Conservation (phyloP, 106 monocot species). For the Posidonia australis region DNA sequence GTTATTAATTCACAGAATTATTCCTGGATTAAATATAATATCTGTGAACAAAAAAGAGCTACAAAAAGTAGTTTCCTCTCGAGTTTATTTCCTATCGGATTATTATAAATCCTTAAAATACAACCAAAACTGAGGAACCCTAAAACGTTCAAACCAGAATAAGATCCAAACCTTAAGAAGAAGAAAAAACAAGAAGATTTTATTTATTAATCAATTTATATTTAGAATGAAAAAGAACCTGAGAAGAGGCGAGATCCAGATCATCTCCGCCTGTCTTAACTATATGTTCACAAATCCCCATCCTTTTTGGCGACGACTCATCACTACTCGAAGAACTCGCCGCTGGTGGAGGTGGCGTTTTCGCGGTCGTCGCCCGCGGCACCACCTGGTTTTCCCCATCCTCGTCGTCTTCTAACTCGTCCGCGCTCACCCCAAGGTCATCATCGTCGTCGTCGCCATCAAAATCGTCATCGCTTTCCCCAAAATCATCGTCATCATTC, state of each 20-base stretch:
- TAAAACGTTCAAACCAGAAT: neutral
- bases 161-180: neutral
- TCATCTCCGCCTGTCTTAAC: neutral
- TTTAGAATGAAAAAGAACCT: neutral
- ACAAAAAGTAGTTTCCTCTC: too few species aligned
- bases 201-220: neutral
- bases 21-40: too few species aligned
- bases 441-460: neutral
- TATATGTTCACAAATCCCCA: neutral
- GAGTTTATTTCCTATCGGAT: too few species aligned
- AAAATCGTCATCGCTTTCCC: conserved; percentile 2
- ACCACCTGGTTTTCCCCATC: conserved; percentile 61
- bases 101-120: too few species aligned
- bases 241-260: neutral
- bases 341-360: neutral
- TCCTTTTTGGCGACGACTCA: neutral
- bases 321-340: neutral
- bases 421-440: conserved; percentile 6
- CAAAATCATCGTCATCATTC: neutral
- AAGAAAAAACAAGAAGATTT: neutral
- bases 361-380: conserved; percentile 11
- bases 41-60: too few species aligned
- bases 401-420: conserved; percentile 17
- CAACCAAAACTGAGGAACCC: too few species aligned
- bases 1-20: too few species aligned